phyloP scores from a whole-genome alignment of 257 asterid genomes.

The Primulina tabacum region DNA sequence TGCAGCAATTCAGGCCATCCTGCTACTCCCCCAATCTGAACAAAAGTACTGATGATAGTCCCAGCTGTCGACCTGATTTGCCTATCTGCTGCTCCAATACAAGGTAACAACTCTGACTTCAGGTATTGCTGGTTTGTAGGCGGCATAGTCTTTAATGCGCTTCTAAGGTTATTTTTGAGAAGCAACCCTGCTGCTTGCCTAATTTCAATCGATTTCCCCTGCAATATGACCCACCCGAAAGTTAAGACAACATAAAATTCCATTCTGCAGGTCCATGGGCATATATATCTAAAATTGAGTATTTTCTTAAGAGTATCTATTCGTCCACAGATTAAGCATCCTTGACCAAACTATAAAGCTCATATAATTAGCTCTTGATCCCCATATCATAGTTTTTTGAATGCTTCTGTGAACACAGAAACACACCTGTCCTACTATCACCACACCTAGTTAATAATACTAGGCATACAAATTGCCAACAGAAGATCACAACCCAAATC shows the following conservation, averaged over 20 bases:
- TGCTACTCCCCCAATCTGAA: conserved; percentile 76
- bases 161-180: conserved; percentile 77
- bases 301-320: background rate
- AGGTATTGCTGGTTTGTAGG: conserved; percentile 66
- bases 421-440: background rate
- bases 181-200: conserved; percentile 99
- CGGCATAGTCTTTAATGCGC: conserved; percentile 58
- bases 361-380: background rate
- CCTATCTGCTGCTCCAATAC: conserved; percentile 81
- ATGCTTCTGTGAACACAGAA: background rate
- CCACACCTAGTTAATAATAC: conserved; percentile 7
- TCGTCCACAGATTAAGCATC: conserved; percentile 3
- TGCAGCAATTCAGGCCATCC: conserved; percentile 93
- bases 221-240: conserved; percentile 29
- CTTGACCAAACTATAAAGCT: background rate
- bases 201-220: conserved; percentile 87
- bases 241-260: conserved; percentile 19
- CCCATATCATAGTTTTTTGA: background rate
- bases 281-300: conserved; percentile 5
- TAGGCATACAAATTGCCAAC: background rate
- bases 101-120: conserved; percentile 79
- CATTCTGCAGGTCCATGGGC: background rate
- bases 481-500: conserved; percentile 2
- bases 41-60: conserved; percentile 80
- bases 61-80: conserved; percentile 94